Evolutionary conservation across 1,139 yeast genomes (phyloP), one percentile per base, ranked within the genome.

Genomic region (Debaryomyces fabryi): DNA sequence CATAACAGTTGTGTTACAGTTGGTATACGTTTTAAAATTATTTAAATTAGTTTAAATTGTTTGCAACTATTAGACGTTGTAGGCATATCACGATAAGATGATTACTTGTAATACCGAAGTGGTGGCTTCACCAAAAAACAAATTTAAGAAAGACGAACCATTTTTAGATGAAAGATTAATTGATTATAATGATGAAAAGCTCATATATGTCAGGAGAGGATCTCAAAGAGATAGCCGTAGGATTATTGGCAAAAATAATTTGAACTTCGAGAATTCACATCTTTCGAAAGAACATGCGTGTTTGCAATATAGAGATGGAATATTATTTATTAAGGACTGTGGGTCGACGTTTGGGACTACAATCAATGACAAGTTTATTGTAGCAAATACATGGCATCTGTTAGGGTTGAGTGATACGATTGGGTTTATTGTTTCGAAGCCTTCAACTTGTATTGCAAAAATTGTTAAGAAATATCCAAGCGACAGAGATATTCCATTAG

Each of bases 331-430:
- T 37, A 58, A 56, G 47, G 80, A 75, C 51, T 51, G 53, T 12
- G 54, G 54, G 10, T 72, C 78, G 5, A 72, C 76, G 27, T 75
- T 74, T 58, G 80, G 80, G 0, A 74, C 79, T 6, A 55, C 72
- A 15, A 48, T 72, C 42, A 69, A 72, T 51, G 58, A 60, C 20
- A 45, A 59, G 6, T 64, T 62, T 38, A 54, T 72, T 23, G 39
- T 57, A 6, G 66, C 71, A 0, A 56, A 54, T 10, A 45, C 45
- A 13, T 57, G 62, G 57, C 48, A 57, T 39, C 46, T 49, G 16
- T 53, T 73, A 29, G 32, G 40, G 8, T 47, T 58, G 42, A 64
- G 64, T 15, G 75, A 71, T 51, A 34, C 32, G 1, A 52, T 73
- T 20, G 73, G 76, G 8, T 68, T 73, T 39, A 66, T 73, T 39